Evolutionary conservation across 805 yeast genomes (phyloP), one percentile per base, ranked within the genome.

Genomic region (Candida piceae): DNA sequence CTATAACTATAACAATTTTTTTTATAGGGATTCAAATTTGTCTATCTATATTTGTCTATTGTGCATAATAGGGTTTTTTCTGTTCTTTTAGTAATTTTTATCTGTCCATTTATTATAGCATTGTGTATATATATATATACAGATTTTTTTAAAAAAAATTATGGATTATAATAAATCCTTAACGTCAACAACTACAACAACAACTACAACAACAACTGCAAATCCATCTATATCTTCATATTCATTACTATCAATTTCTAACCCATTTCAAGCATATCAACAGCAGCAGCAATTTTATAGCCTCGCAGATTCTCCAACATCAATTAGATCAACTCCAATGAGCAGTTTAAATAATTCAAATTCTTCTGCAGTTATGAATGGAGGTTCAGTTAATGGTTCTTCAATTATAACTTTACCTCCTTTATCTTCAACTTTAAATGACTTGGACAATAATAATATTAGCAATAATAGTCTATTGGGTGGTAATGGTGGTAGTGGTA

Each of bases 191-290:
- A 21, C 23, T 7, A 21, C 23, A 21, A 21, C 23, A 21, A 21
- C 23, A 21, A 21, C 23, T 7, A 21, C 23, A 21, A 21, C 23
- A 21, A 21, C 23, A 63, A 36, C 9, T n/a, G n/a, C n/a, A n/a
- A n/a, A n/a, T n/a, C n/a, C n/a, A n/a, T 46, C 40, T 21, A 16
- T 26, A 13, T 40, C 40, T 11, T 32, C 20, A 11, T 24, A 5
- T 15, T 32, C 32, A 18, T 29, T 42, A 12, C 34, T 7, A 33
- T 58, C 53, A 21, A 31, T 24, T 40, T 63, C 55, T 29, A 49
- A 49, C 23, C 63, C 67, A 3, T 76, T 64, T 29, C 80, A 69
- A 23, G 78, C 58, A 46, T 66, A 78, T 24, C 26, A 24, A 12
- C 26, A 7, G 12, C 26, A 18, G 20, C 35, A 27, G 8, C n/a